Percentiles rank a stretch among this genome's conserved stretches.
Evolutionary conservation across 495 filamentous ascomycete species (phyloP).

Genomic region (Elasticomyces elasticus): DNA sequence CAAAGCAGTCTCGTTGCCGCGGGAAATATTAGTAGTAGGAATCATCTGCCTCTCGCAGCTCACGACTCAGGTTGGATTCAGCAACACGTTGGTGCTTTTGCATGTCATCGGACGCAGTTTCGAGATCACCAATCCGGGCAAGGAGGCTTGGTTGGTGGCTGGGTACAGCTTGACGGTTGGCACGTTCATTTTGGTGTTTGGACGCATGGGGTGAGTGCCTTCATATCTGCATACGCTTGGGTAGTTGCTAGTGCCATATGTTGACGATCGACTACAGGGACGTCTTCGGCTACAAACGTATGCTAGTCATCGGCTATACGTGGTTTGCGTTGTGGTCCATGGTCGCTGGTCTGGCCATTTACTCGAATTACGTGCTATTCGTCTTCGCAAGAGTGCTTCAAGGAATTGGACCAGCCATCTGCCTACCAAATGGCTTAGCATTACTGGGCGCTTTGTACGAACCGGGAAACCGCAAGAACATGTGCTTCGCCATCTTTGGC

Average conservation of each 20-base stretch:
- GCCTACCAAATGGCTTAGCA: slow-evolving; percentile 31
- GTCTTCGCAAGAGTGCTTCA: slow-evolving; percentile 28
- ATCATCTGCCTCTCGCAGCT: slow-evolving; percentile 18
- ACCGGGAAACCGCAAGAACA: slow-evolving; percentile 46
- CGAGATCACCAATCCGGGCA: slow-evolving; percentile 8
- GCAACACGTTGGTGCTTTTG: slow-evolving; percentile 2
- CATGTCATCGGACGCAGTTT: slow-evolving; percentile 13
- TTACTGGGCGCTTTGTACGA: slow-evolving; percentile 43
- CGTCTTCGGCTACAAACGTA: slow-evolving; percentile 17
- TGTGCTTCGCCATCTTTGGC: slow-evolving; percentile 56
- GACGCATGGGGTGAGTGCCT: slow-evolving; percentile 14
- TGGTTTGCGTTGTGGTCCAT: slow-evolving; percentile 25
- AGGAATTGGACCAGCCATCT: slow-evolving; percentile 31
- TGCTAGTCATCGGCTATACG: slow-evolving; percentile 16
- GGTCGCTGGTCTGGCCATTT: slow-evolving; percentile 45
- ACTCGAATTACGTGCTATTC: slow-evolving; percentile 30
- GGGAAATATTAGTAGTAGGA: slow-evolving; percentile 12
- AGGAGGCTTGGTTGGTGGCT: slow-evolving; percentile 17
- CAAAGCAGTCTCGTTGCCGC: background rate
- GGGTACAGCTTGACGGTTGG: slow-evolving; percentile 23
- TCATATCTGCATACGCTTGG: background rate
- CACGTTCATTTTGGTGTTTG: slow-evolving; percentile 25
- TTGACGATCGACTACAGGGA: too few species aligned
- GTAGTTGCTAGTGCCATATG: background rate
- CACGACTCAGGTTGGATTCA: slow-evolving; percentile 15